Conservation (phyloP, 2,329 filamentous ascomycete species). For the Xylariaceae sp. region DNA sequence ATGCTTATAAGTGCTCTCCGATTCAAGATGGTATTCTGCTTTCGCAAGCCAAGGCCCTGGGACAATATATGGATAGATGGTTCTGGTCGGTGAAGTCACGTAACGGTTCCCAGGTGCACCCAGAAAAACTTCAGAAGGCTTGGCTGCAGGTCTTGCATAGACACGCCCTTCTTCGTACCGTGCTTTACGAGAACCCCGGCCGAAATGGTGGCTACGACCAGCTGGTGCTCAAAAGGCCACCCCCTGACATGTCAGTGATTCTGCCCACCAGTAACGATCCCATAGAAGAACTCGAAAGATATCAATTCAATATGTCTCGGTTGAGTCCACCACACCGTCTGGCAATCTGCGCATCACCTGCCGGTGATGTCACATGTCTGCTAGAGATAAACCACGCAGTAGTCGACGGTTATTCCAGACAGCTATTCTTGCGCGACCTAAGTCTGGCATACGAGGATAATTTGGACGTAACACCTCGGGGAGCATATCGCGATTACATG, state of each 20-base stretch:
- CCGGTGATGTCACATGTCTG: conserved; percentile 5
- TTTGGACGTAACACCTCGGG: neutral
- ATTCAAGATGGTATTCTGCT: conserved; percentile 16
- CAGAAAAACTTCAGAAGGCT: neutral
- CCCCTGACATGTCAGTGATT: neutral
- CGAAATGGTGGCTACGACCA: conserved; percentile 6
- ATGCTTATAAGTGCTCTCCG: conserved; percentile 12
- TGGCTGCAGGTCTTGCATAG: conserved; percentile 15
- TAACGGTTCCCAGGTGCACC: neutral
- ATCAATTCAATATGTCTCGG: conserved; percentile 4
- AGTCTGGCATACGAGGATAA: conserved; percentile 10
- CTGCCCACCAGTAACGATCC: neutral
- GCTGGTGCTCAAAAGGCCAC: conserved; percentile 5
- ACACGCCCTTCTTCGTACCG: conserved; percentile 16
- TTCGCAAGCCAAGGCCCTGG: conserved; percentile 5
- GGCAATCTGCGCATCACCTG: conserved; percentile 5
- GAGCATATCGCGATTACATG: conserved; percentile 7
- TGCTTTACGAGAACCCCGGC: conserved; percentile 8
- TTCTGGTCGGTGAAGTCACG: neutral
- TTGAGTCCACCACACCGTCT: conserved; percentile 12
- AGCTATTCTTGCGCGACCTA: conserved; percentile 13
- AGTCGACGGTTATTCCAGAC: conserved; percentile 7
- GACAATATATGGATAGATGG: conserved; percentile 10
- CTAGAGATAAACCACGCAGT: conserved; percentile 18
- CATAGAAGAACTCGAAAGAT: neutral